Evolutionary conservation across 2,329 filamentous ascomycete species (phyloP).

Genomic region (Penicillium sp.): DNA sequence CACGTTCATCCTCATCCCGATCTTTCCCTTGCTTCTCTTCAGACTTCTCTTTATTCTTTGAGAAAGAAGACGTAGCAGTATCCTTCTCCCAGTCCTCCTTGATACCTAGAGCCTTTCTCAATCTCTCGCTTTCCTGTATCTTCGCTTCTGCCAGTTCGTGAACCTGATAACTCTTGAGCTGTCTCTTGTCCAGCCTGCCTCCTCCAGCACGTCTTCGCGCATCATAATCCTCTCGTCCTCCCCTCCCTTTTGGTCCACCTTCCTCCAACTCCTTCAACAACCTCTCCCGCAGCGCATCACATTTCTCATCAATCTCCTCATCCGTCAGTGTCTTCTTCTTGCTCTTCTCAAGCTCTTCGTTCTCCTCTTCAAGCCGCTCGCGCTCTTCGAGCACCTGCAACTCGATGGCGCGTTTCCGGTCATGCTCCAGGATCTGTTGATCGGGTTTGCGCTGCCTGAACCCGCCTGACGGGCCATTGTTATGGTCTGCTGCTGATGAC

Average conservation of each 20-base stretch:
- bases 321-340: constrained; percentile 67
- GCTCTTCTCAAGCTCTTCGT: constrained; percentile 65
- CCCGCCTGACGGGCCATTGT: neutral
- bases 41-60: constrained; percentile 19
- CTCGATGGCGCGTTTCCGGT: constrained; percentile 84
- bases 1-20: neutral
- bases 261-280: constrained; percentile 56
- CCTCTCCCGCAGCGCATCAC: constrained; percentile 62
- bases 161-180: constrained; percentile 86
- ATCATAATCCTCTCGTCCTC: constrained; percentile 7
- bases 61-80: constrained; percentile 1
- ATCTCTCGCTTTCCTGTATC: constrained; percentile 86
- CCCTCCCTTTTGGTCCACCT: constrained; percentile 25
- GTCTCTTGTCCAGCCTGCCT: constrained; percentile 31
- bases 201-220: constrained; percentile 20
- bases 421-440: constrained; percentile 88
- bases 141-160: constrained; percentile 96
- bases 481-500: constrained; percentile 18
- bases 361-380: constrained; percentile 85
- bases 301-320: constrained; percentile 81
- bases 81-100: constrained; percentile 74
- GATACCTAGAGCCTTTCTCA: constrained; percentile 83
- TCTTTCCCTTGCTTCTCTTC: constrained; percentile 11
- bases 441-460: constrained; percentile 82
- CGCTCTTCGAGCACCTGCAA: constrained; percentile 88